Base-by-base conservation (phyloP, 2,329 filamentous ascomycete genomes). In the Eutypa lata region DNA sequence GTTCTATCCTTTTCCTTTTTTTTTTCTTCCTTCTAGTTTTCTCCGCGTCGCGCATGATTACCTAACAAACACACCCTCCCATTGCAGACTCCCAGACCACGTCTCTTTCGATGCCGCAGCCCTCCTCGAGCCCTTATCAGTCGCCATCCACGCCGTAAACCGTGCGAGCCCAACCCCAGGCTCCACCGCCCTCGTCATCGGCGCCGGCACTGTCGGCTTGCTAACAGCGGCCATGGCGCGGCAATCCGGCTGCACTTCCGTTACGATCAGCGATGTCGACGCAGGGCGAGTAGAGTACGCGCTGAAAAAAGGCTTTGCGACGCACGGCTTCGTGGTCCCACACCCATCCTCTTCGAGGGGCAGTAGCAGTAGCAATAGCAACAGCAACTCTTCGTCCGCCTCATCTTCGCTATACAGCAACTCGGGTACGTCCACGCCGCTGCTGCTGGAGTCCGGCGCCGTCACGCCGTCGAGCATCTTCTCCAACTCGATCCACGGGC, bases 191-290 rank as follows among this genome's bases (percentile, higher is more conserved):
- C 69, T 87, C n/a, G 78, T 88, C 26, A 77, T 86, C n/a, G 84
- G 84, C 16, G 82, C 83, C 11, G 84, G 84, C 16, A 80, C 84
- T 1, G 79, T 88, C 28, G 84, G 84, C 1, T 71, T 87, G 3
- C 71, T 87, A 44, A 84, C 81, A 13, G 82, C 83, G 3, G 82
- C 81, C 19, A 84, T 86, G 75, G 82, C 83, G 3, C 72, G 80
- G 26, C 78, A 82, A 60, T 80, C 82, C 11, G 83, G 83, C 24
- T 85, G 83, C 55, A 76, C 76, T 1, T 73, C 76, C 33, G 77
- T 88, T 22, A 82, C 81, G 3, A 82, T 85, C 42, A 78, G 81
- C 14, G 85, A 88, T 60, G 71, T 87, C 11, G 81, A 84, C 54
- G 73, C 74, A 35, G 79, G 80, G 2, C 82, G 84, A 8, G 77